Conservation (phyloP, 108 stramenopile genomes). For the Bacterosira constricta region DNA sequence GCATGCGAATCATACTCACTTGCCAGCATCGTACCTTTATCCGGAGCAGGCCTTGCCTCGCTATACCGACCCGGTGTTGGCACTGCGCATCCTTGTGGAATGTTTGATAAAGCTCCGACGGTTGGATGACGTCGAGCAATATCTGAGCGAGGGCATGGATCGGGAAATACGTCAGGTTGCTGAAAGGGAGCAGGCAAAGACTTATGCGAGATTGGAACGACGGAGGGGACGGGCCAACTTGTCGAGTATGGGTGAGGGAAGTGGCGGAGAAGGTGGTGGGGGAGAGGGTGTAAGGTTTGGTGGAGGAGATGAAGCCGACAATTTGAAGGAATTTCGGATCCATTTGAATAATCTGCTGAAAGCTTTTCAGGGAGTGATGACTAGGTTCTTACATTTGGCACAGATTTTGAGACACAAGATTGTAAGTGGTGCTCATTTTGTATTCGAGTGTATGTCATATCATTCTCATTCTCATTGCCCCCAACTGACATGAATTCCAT, state of each 20-base stretch:
- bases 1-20: constrained; percentile 16
- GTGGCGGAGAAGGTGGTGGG: neutral
- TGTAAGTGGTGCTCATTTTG: constrained; percentile 54
- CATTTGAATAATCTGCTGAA: constrained; percentile 74
- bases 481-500: neutral
- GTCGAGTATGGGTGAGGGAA: constrained; percentile 9
- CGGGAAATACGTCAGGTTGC: constrained; percentile 68
- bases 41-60: constrained; percentile 52
- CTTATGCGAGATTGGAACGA: constrained; percentile 71
- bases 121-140: constrained; percentile 83
- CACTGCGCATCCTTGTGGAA: constrained; percentile 82
- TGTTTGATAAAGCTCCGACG: constrained; percentile 70
- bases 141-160: constrained; percentile 57
- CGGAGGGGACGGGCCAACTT: constrained; percentile 14
- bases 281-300: constrained; percentile 24
- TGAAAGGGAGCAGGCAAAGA: constrained; percentile 78
- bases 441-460: too few relatives aligned
- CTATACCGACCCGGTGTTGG: constrained; percentile 74
- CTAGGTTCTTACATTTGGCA: constrained; percentile 79
- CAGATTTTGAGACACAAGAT: constrained; percentile 85
- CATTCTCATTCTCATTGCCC: neutral
- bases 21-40: constrained; percentile 39
- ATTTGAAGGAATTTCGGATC: constrained; percentile 71
- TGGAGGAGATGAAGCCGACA: constrained; percentile 47
- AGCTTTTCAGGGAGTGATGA: constrained; percentile 81